phyloP scores from a whole-genome alignment of 2,329 filamentous ascomycete genomes.

The Phoma sp. region DNA sequence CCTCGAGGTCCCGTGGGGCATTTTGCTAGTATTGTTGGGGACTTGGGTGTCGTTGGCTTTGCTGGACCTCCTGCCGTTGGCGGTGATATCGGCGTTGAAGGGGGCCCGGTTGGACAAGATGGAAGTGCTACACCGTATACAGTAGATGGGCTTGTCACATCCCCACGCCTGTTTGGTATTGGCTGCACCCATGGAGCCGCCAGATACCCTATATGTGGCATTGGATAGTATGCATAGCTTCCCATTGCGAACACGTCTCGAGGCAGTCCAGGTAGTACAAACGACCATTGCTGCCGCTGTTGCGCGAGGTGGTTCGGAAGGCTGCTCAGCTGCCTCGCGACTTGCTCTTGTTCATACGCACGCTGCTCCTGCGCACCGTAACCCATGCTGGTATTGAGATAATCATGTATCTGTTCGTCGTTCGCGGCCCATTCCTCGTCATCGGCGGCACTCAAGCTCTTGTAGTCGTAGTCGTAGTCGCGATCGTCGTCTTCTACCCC shows the following conservation, averaged over 20 bases:
- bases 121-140: not conserved
- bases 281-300: not conserved
- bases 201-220: not conserved
- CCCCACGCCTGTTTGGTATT: not conserved
- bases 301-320: not conserved
- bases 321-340: not conserved
- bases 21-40: not conserved
- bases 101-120: not conserved
- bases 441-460: conserved; percentile 10
- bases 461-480: conserved; percentile 7
- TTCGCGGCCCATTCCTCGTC: conserved; percentile 1
- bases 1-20: not conserved
- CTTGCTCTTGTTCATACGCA: not conserved
- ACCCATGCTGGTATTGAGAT: not conserved
- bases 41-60: not conserved
- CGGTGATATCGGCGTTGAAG: not conserved
- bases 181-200: not conserved
- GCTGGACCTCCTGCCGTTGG: not conserved
- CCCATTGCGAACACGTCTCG: not conserved
- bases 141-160: not conserved
- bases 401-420: not conserved
- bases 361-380: not conserved
- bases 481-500: not conserved
- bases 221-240: not conserved
- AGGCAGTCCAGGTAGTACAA: not conserved